Conservation (phyloP, 2,329 filamentous ascomycete species). For the Epichloe coenophiala region DNA sequence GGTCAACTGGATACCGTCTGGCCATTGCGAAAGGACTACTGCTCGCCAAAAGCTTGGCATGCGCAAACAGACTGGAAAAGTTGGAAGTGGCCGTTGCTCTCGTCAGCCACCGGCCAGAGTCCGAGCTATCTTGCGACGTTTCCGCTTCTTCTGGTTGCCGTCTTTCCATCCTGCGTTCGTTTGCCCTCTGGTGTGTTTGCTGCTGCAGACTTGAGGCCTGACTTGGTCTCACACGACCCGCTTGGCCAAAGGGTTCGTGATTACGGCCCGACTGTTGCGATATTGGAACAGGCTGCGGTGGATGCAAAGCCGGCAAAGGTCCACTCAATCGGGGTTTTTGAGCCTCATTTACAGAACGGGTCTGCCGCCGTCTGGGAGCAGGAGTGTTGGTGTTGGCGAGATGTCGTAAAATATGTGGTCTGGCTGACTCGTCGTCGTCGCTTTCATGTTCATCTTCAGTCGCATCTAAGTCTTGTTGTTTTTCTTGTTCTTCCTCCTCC, state of each 20-base stretch:
- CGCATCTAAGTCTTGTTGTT: neutral
- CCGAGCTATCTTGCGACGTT: conserved; percentile 4
- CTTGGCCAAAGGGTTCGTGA: neutral
- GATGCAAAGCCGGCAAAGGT: neutral
- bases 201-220: neutral
- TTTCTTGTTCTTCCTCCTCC: neutral
- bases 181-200: neutral
- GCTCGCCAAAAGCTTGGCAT: conserved; percentile 5
- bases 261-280: neutral
- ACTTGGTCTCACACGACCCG: neutral
- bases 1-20: conserved; percentile 4
- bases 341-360: neutral
- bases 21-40: conserved; percentile 6
- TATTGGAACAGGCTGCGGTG: neutral
- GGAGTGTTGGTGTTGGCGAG: conserved; percentile 11
- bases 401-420: neutral
- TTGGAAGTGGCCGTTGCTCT: conserved; percentile 5
- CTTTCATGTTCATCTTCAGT: conserved; percentile 3
- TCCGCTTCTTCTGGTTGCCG: neutral
- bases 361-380: conserved; percentile 1
- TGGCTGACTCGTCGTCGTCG: neutral
- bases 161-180: neutral
- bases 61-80: conserved; percentile 3
- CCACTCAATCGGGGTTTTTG: conserved; percentile 1
- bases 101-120: conserved; percentile 6